Evolutionary conservation across 2,329 filamentous ascomycete genomes (phyloP).

Genomic region (Verticillium tricorpus): DNA sequence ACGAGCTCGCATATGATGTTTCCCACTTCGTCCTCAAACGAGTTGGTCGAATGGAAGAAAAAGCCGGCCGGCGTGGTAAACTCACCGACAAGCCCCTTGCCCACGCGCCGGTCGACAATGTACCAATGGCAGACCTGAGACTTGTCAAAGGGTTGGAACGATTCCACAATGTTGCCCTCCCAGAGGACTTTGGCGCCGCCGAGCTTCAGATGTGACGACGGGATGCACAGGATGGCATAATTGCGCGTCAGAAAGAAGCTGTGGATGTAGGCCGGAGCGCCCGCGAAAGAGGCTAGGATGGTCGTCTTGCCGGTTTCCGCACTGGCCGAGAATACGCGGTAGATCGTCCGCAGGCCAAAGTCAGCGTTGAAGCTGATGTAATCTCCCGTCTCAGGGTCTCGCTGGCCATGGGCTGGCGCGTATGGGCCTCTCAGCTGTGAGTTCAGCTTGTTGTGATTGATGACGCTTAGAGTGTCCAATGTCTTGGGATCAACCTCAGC

Average conservation of each 20-base stretch:
- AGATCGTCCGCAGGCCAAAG: conserved; percentile 50
- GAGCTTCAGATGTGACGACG: conserved; percentile 55
- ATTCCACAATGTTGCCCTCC: conserved; percentile 63
- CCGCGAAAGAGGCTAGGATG: conserved; percentile 63
- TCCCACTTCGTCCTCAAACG: conserved; percentile 57
- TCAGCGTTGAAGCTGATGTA: conserved; percentile 77
- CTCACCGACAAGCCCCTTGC: conserved; percentile 59
- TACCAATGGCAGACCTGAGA: conserved; percentile 62
- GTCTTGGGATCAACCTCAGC: conserved; percentile 65
- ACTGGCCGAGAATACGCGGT: conserved; percentile 68
- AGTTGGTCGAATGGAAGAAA: conserved; percentile 76
- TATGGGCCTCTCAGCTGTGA: conserved; percentile 62
- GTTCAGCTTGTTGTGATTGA: conserved; percentile 57
- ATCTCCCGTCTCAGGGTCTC: conserved; percentile 69
- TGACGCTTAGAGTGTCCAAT: conserved; percentile 63
- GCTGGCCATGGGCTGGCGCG: conserved; percentile 66
- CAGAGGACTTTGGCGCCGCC: conserved; percentile 58
- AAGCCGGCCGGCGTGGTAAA: conserved; percentile 68
- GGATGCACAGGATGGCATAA: conserved; percentile 70
- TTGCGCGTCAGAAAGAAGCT: conserved; percentile 70
- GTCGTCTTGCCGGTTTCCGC: conserved; percentile 60
- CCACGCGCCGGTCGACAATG: conserved; percentile 62
- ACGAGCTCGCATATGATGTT: conserved; percentile 63
- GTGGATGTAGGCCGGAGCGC: conserved; percentile 69
- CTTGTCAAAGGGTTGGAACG: conserved; percentile 59